Percentiles rank a stretch among this genome's conserved stretches.
phyloP scores from a whole-genome alignment of 2,329 filamentous ascomycete genomes.

The Aspergillus pseudoterreus region DNA sequence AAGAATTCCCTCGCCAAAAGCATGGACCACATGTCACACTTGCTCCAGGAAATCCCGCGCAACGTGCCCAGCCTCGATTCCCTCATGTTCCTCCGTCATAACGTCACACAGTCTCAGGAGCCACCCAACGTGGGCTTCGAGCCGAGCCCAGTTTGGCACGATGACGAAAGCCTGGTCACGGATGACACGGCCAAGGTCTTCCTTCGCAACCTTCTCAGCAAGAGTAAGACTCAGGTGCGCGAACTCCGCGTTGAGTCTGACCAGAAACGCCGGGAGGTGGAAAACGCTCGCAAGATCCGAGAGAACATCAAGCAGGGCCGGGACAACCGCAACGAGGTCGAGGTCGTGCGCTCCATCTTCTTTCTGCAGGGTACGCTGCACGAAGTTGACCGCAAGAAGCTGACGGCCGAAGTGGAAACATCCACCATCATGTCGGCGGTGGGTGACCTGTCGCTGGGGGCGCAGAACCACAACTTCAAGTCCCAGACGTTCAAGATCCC shows the following conservation, averaged over 20 bases:
- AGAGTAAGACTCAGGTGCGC: conserved; percentile 79
- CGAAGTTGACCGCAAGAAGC: conserved; percentile 73
- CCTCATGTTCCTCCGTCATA: conserved; percentile 97
- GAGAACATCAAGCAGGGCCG: conserved; percentile 75
- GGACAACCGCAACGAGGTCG: conserved; percentile 84
- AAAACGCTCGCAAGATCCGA: conserved; percentile 68
- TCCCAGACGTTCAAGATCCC: conserved; percentile 99
- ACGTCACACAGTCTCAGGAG: conserved; percentile 76
- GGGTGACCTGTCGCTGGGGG: conserved; percentile 86
- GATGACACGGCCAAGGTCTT: conserved; percentile 88
- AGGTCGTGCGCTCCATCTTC: conserved; percentile 80
- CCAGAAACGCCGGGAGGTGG: conserved; percentile 80
- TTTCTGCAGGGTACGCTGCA: conserved; percentile 80
- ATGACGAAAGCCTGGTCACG: conserved; percentile 79
- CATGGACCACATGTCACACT: conserved; percentile 65
- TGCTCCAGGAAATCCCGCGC: conserved; percentile 76
- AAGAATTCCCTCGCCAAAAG: conserved; percentile 72
- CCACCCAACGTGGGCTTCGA: conserved; percentile 84
- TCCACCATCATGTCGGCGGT: conserved; percentile 87
- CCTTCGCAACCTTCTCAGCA: conserved; percentile 83
- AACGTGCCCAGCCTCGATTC: conserved; percentile 89
- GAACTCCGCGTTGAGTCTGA: conserved; percentile 81
- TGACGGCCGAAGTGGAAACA: conserved; percentile 90
- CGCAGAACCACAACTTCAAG: conserved; percentile 96
- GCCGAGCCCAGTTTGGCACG: conserved; percentile 94